phyloP scores from a whole-genome alignment of 768 basidiomycete species.

The Coprinopsis strossmayeri region DNA sequence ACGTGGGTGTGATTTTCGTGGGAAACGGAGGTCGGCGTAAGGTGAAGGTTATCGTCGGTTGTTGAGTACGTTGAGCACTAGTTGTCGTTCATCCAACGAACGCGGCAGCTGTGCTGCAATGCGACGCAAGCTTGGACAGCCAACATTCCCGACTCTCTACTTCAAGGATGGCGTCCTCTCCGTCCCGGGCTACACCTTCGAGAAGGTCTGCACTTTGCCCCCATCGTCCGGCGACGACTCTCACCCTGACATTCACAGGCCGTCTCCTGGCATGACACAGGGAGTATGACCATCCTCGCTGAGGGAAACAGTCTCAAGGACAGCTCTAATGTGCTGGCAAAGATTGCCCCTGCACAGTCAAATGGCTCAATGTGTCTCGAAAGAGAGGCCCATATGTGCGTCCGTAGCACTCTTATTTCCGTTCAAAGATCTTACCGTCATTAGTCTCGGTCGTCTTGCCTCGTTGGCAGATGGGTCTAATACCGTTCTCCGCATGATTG shows the following conservation, averaged over 20 bases:
- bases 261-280: constrained; percentile 63
- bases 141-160: constrained; percentile 51
- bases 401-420: constrained; percentile 11
- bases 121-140: constrained; percentile 51
- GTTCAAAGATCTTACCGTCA: not conserved
- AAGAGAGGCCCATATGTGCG: constrained; percentile 67
- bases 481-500: constrained; percentile 51
- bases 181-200: constrained; percentile 68
- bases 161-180: constrained; percentile 54
- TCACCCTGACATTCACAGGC: constrained; percentile 33
- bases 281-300: constrained; percentile 61
- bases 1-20: constrained; percentile 3
- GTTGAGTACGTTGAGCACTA: too few species aligned
- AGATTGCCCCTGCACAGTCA: constrained; percentile 67
- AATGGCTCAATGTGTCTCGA: constrained; percentile 70
- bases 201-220: constrained; percentile 39
- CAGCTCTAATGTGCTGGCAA: constrained; percentile 60
- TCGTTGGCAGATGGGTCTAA: constrained; percentile 44
- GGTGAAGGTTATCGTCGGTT: too few species aligned
- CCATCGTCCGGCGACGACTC: constrained; percentile 6
- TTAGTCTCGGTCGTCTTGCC: constrained; percentile 46
- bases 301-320: constrained; percentile 69
- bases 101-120: too few species aligned
- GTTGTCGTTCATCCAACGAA: too few species aligned
- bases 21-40: too few species aligned